A percentile compares a stretch with the other conserved stretches of the same genome.
Conservation (phyloP, 2,329 filamentous ascomycete species). For the Orbilia javanica region DNA sequence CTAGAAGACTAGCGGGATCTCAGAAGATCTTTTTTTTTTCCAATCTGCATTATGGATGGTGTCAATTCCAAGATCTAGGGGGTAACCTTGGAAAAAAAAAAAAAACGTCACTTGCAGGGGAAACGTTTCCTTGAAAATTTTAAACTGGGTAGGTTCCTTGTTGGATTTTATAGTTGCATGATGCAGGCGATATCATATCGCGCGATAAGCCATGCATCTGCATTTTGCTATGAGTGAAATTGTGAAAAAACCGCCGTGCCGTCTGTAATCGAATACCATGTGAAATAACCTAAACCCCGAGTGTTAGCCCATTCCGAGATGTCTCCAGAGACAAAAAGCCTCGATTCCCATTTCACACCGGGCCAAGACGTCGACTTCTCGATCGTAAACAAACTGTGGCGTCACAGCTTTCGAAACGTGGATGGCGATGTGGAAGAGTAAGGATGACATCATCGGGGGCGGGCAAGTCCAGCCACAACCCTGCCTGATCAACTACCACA, state of each 20-base stretch:
- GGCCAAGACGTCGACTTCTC: not conserved
- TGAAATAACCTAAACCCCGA: not conserved
- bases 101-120: slow-evolving; percentile 20
- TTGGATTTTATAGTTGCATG: slow-evolving; percentile 15
- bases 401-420: not conserved
- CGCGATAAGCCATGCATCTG: no score
- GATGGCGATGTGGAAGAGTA: slow-evolving; percentile 5
- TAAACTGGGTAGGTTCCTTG: slow-evolving; percentile 5
- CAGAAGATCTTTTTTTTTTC: not conserved
- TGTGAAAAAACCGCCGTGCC: no score
- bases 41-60: not conserved
- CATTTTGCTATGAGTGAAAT: not conserved
- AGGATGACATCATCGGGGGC: slow-evolving; percentile 40
- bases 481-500: slow-evolving; percentile 45
- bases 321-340: not conserved
- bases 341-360: not conserved
- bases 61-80: slow-evolving; percentile 22
- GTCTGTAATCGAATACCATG: no score
- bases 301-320: not conserved
- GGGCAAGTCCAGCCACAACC: slow-evolving; percentile 5
- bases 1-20: not conserved
- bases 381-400: slow-evolving; percentile 15
- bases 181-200: not conserved
- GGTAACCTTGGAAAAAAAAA: not conserved
- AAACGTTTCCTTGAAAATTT: not conserved